These are phyloP conservation scores for Diaporthe sp. DNA, from an alignment of 2,329 filamentous ascomycete species.

Conservation along the genomic window DNA sequence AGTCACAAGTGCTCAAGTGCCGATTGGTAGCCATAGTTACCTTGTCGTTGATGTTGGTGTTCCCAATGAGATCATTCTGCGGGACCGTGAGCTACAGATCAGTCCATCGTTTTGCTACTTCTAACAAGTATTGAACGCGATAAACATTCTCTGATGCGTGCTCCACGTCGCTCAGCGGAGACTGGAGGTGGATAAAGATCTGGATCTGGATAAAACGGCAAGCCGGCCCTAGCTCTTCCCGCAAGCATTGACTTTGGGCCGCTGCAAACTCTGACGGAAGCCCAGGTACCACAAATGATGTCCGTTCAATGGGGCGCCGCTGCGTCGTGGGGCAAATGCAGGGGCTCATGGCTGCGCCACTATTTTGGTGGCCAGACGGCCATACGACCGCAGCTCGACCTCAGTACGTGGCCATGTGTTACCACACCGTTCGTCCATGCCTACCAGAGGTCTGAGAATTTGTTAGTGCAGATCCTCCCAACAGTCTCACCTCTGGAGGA, in stretches of 20 bases:
- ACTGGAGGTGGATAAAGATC: neutral
- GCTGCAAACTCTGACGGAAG: neutral
- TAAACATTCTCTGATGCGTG: neutral
- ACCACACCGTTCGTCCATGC: conserved; percentile 16
- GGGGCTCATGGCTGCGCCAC: conserved; percentile 7
- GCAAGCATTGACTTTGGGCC: neutral
- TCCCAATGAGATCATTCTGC: neutral
- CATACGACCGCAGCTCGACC: neutral
- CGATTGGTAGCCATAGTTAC: neutral
- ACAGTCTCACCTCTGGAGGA: neutral
- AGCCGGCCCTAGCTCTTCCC: neutral
- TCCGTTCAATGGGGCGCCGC: neutral
- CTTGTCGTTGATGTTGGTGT: neutral
- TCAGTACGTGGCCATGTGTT: conserved; percentile 18
- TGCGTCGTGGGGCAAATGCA: conserved; percentile 25
- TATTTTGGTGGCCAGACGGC: neutral
- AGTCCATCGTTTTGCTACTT: neutral
- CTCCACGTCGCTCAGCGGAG: conserved; percentile 7
- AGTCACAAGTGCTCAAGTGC: neutral
- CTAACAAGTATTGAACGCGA: neutral
- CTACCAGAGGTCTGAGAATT: neutral
- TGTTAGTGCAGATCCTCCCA: neutral
- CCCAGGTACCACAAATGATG: conserved; percentile 3
- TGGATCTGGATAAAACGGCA: conserved; percentile 20
- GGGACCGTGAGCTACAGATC: neutral